Base-by-base conservation (phyloP, 306 rosid genomes). In the Quercus wislizeni region DNA sequence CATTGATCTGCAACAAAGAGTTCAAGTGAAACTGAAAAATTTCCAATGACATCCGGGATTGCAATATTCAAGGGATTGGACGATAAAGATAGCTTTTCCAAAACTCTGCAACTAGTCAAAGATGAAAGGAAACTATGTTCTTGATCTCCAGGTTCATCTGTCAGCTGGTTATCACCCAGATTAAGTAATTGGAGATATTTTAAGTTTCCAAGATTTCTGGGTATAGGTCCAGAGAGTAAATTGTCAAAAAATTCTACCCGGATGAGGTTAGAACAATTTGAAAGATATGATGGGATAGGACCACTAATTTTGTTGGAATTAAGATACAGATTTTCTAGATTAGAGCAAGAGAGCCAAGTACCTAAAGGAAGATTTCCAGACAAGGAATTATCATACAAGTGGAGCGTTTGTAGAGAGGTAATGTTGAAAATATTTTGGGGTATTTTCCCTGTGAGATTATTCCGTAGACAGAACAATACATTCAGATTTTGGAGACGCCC, bases 241-340 rank as follows among this genome's bases (percentile, higher is more conserved):
- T 65, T 65, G 7, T 0, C 2, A 31, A 0, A 0, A 18, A 65
- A 7, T 30, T 6, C 25, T 2, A 65, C 49, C 8, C 0, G 0
- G 5, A 17, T 13, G 12, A 65, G 71, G 1, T 65, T 18, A 5
- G 71, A 65, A 65, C 71, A 65, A 33, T 65, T 65, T 33, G 71
- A 65, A 65, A 65, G 71, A 65, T 1, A 17, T 0, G 71, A 31
- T 30, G 71, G 14, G 71, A 31, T 31, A 31, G 2, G 71, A 17
- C 71, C 51, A 19, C 5, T 18, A 31, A 31, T 1, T 33, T 18
- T 9, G 71, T 65, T 31, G 2, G 0, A 0, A 65, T 0, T 0
- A 7, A 65, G 20, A 0, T 0, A 0, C 46, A 65, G 2, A 33
- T 1, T 0, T 17, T 31, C 13, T 17, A 64, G 14, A 31, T 18